Conservation (phyloP, 78 protist genomes). For the Dictyostelium brefeldianum region DNA sequence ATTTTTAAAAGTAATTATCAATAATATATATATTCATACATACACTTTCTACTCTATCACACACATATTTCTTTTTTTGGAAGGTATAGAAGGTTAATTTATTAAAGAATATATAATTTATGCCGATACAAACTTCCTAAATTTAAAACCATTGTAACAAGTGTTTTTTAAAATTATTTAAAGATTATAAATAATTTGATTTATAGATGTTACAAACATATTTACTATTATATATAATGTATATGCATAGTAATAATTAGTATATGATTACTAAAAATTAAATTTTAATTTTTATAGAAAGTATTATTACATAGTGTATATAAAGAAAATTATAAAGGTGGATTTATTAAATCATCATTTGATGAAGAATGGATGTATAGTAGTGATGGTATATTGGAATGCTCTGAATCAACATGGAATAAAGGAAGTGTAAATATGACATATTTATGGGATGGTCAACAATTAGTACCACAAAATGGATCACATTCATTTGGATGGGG, state of each 20-base stretch:
- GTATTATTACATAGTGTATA: slow-evolving; percentile 58
- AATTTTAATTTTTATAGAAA: slow-evolving; percentile 18
- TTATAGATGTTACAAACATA: slow-evolving; percentile 14
- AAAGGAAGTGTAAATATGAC: slow-evolving; percentile 17
- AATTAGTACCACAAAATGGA: slow-evolving; percentile 38
- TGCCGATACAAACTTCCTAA: slow-evolving; percentile 77
- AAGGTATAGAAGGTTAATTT: slow-evolving; percentile 47
- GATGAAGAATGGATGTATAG: slow-evolving; percentile 77
- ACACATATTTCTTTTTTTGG: background rate
- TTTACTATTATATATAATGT: no score
- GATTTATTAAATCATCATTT: slow-evolving; percentile 75
- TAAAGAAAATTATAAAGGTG: slow-evolving; percentile 75
- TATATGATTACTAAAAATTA: background rate
- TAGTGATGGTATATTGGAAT: slow-evolving; percentile 59
- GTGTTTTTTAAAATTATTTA: slow-evolving; percentile 23
- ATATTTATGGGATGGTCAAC: slow-evolving; percentile 73
- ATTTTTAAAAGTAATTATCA: slow-evolving; percentile 50
- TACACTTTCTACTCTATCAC: background rate
- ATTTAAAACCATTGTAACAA: background rate
- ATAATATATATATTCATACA: background rate
- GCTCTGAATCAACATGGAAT: slow-evolving; percentile 68
- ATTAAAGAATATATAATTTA: slow-evolving; percentile 1
- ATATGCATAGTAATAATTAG: no score
- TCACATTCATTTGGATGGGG: slow-evolving; percentile 72
- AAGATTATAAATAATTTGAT: slow-evolving; percentile 10